Evolutionary conservation across 2,329 filamentous ascomycete species (phyloP).

Genomic region (Coniochaeta pulveracea): DNA sequence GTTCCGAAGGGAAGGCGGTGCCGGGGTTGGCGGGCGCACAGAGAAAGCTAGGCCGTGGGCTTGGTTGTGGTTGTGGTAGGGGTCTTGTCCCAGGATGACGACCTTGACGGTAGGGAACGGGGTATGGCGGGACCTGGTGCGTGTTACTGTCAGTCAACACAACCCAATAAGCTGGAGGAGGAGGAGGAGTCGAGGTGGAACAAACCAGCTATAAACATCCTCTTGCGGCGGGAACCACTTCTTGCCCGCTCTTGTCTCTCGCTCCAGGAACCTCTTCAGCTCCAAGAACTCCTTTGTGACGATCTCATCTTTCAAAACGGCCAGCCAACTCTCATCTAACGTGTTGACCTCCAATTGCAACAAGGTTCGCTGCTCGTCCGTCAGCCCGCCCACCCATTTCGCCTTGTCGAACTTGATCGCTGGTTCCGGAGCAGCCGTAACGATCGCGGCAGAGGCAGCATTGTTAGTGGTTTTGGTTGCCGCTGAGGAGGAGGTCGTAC

Average conservation of each 20-base stretch:
- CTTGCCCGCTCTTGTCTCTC: constrained; percentile 60
- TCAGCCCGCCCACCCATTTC: constrained; percentile 76
- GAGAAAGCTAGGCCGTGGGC: constrained; percentile 95
- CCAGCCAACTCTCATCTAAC: constrained; percentile 83
- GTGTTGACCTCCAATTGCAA: constrained; percentile 87
- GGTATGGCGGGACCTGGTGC: constrained; percentile 82
- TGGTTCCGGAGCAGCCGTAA: constrained; percentile 15
- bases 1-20: constrained; percentile 83
- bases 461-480: constrained; percentile 11
- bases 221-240: constrained; percentile 79
- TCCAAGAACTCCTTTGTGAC: constrained; percentile 69
- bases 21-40: constrained; percentile 76
- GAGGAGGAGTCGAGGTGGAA: constrained; percentile 2
- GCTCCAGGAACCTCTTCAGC: constrained; percentile 76
- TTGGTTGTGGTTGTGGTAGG: constrained; percentile 92
- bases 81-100: constrained; percentile 91
- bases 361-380: constrained; percentile 68
- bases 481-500: no score
- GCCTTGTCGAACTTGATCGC: constrained; percentile 67
- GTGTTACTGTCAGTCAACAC: no score
- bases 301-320: constrained; percentile 78
- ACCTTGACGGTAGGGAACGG: constrained; percentile 81
- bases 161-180: not conserved
- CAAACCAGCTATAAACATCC: constrained; percentile 91
- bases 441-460: constrained; percentile 10